Conservation (phyloP, 495 filamentous ascomycete genomes). For the Massariosphaeria phaeospora region DNA sequence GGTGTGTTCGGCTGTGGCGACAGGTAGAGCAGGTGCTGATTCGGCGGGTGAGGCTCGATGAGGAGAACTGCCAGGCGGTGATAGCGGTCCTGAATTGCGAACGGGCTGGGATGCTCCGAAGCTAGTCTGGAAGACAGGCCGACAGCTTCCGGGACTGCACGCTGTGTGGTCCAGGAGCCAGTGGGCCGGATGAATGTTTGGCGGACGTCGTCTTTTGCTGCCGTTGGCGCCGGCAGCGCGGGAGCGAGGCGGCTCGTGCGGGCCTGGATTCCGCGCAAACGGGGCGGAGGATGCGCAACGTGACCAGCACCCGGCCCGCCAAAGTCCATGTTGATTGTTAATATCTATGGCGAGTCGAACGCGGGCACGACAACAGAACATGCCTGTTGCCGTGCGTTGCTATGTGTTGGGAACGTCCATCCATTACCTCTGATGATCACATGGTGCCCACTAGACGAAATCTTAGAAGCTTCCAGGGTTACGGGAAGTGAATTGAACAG, state of each 20-base stretch:
- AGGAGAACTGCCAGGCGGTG: constrained; percentile 22
- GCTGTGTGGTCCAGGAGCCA: constrained; percentile 1
- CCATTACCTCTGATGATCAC: constrained; percentile 12
- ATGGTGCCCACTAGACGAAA: too few species aligned
- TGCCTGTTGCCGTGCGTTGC: background rate
- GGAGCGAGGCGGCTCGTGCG: constrained; percentile 19
- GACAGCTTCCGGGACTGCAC: background rate
- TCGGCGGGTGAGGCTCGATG: constrained; percentile 22
- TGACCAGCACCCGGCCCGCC: constrained; percentile 16
- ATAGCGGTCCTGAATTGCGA: constrained; percentile 31
- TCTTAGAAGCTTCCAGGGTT: too few species aligned
- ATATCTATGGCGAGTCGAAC: constrained; percentile 13
- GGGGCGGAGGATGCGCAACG: constrained; percentile 18
- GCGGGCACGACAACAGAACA: background rate
- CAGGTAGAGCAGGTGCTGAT: constrained; percentile 5
- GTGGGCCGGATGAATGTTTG: constrained; percentile 30
- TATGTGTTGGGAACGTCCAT: background rate
- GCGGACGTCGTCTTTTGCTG: constrained; percentile 1
- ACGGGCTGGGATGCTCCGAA: constrained; percentile 15
- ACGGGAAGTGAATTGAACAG: background rate
- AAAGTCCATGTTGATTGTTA: constrained; percentile 18
- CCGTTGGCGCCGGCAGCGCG: constrained; percentile 21
- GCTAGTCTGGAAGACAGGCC: constrained; percentile 19
- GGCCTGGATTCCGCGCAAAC: constrained; percentile 25
- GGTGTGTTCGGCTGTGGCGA: background rate